phyloP scores from a whole-genome alignment of 768 basidiomycete genomes.

The Lactifluus rugatus region DNA sequence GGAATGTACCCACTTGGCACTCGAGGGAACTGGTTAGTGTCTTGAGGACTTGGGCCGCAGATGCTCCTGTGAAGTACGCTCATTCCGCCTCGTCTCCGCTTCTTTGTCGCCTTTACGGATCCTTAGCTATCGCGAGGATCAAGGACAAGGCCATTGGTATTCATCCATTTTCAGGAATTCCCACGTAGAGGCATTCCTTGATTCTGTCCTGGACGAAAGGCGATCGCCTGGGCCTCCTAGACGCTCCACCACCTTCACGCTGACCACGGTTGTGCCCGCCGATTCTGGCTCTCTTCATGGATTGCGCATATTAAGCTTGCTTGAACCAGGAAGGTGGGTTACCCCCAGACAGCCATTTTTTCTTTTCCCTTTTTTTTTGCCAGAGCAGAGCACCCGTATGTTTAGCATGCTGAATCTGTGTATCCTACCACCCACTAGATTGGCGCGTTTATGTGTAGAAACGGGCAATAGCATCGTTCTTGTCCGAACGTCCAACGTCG shows the following conservation, averaged over 20 bases:
- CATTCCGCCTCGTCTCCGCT: not conserved
- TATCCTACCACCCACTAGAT: constrained; percentile 22
- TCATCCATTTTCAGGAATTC: constrained; percentile 44
- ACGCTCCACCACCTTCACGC: constrained; percentile 39
- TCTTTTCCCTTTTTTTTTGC: no score
- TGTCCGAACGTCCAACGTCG: constrained; percentile 24
- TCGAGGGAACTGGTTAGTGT: constrained; percentile 54
- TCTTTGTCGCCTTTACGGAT: not conserved
- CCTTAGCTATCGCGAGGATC: constrained; percentile 51
- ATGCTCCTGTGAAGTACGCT: constrained; percentile 45
- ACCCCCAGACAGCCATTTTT: not conserved
- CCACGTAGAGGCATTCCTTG: constrained; percentile 48
- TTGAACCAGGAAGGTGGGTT: constrained; percentile 58
- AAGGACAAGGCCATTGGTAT: constrained; percentile 64
- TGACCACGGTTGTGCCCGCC: constrained; percentile 61
- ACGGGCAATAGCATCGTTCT: not conserved
- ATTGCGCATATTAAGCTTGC: constrained; percentile 50
- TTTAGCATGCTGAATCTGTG: no score
- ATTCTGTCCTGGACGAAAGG: constrained; percentile 22
- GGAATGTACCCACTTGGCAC: constrained; percentile 86
- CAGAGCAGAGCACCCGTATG: no score
- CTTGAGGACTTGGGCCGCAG: constrained; percentile 46
- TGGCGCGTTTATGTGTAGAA: constrained; percentile 31
- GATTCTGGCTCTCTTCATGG: constrained; percentile 67
- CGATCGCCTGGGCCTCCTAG: not conserved